Conservation (phyloP, 805 yeast species). For the Blastobotrys muscicola region DNA sequence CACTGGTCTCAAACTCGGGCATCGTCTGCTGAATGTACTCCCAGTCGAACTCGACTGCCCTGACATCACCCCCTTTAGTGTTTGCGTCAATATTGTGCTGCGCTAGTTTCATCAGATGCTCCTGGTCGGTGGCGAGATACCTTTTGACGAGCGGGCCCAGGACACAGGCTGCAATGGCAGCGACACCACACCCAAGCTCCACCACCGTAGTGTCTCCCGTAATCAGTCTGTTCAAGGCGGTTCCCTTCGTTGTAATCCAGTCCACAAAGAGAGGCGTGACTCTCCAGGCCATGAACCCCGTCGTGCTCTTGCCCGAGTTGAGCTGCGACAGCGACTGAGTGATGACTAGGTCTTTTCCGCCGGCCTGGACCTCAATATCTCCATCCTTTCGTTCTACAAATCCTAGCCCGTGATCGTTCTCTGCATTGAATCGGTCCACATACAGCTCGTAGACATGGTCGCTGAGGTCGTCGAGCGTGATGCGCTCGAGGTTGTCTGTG, state of each 20-base stretch:
- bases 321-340: conserved; percentile 12
- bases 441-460: conserved; percentile 25
- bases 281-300: conserved; percentile 60
- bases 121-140: conserved; percentile 53
- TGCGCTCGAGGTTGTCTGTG: background rate
- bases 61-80: background rate
- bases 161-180: conserved; percentile 40
- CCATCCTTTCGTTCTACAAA: conserved; percentile 18
- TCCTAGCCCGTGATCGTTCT: conserved; percentile 19
- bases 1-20: conserved; percentile 4
- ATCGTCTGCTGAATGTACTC: conserved; percentile 36
- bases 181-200: conserved; percentile 56
- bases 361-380: conserved; percentile 14
- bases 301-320: conserved; percentile 29
- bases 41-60: conserved; percentile 46
- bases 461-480: conserved; percentile 13
- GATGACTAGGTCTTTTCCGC: conserved; percentile 13
- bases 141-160: conserved; percentile 28
- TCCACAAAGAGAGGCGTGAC: conserved; percentile 40
- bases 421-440: conserved; percentile 8
- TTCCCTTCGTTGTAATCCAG: conserved; percentile 37
- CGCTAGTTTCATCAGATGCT: conserved; percentile 42
- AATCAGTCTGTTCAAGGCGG: conserved; percentile 3
- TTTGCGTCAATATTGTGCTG: conserved; percentile 38
- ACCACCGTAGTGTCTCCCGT: conserved; percentile 28